Base-by-base conservation (phyloP, 2,329 filamentous ascomycete genomes). In the Fusarium staphyleae region DNA sequence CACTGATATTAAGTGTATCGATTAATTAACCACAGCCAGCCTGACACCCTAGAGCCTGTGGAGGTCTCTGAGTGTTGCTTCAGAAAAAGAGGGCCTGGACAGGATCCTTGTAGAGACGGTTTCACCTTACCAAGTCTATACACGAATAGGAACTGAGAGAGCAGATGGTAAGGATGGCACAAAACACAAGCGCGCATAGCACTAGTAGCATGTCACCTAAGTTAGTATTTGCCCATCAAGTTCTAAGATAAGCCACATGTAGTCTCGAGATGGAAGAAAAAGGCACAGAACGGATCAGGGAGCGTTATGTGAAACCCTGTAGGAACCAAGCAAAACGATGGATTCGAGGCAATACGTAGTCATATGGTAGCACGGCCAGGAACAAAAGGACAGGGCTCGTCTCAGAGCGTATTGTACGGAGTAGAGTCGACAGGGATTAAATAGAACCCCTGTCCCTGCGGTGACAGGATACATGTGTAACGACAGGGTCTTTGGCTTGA, bases 41-140 rank as follows among this genome's bases (percentile, higher is more conserved):
- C 12, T 44, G 32, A 37, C 14, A 40, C 36, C 32, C 28, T 34
- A n/a, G n/a, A n/a, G n/a, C n/a, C n/a, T n/a, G n/a, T 12, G 16
- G 35, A 30, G 14, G 29, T 22, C 36, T 40, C n/a, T 30, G 26
- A 45, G 34, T 15, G 32, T n/a, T 51, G 57, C 55, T 51, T 55
- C 49, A 52, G 32, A 46, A 48, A 48, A 16, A 48, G 34, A 29
- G 29, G 14, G 33, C 16, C 33, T 10, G 22, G 18, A 26, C 8
- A 22, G 10, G 18, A 52, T 33, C 52, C 52, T 33, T 57, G 55
- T 14, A 34, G 33, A n/a, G 16, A 22, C 26, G 42, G 34, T 55
- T 52, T 52, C 51, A 50, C 30, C 42, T 29, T 35, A 33, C 18
- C 26, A 40, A 41, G 46, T 33, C 50, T 54, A 35, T 44, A 24